Evolutionary conservation across 176 grass and related monocot genomes (phyloP).

Genomic region (Avena sativa): DNA sequence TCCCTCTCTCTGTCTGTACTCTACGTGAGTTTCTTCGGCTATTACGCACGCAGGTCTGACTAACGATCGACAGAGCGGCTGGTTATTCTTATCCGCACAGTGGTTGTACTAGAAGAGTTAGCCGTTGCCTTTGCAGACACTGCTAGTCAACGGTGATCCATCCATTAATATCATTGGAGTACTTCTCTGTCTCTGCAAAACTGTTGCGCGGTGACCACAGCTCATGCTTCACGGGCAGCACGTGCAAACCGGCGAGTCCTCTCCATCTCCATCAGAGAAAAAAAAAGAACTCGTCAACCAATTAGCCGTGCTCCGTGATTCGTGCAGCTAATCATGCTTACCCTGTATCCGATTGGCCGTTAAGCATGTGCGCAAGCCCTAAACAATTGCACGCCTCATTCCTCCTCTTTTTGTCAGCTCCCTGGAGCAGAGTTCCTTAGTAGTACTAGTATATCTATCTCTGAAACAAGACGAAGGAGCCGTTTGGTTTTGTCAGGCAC

Average conservation of each 20-base stretch:
- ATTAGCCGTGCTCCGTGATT: constrained; percentile 15
- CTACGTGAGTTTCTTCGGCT: background rate
- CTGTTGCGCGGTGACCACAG: constrained; percentile 7
- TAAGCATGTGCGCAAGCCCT: background rate
- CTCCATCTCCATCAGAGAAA: background rate
- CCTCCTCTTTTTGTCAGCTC: constrained; percentile 1
- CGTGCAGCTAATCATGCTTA: background rate
- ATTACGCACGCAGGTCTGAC: constrained; percentile 11
- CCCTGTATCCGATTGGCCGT: background rate
- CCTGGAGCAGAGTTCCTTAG: background rate
- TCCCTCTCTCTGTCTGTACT: background rate
- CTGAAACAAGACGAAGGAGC: constrained; percentile 12
- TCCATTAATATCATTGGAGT: background rate
- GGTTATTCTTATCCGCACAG: constrained; percentile 10
- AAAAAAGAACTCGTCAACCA: background rate
- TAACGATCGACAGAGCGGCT: background rate
- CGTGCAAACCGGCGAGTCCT: constrained; percentile 3
- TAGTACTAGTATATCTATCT: background rate
- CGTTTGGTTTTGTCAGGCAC: constrained; percentile 13
- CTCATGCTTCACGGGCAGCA: constrained; percentile 25
- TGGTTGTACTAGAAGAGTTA: background rate
- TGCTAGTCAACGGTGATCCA: background rate
- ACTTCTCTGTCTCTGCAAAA: background rate
- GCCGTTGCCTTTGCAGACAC: constrained; percentile 24
- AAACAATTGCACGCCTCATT: background rate